Percentiles rank a stretch among this genome's conserved stretches.
These are phyloP conservation scores for Trichomonascaceae sp. DNA, from an alignment of 1,139 yeast species.

Conservation along the genomic window DNA sequence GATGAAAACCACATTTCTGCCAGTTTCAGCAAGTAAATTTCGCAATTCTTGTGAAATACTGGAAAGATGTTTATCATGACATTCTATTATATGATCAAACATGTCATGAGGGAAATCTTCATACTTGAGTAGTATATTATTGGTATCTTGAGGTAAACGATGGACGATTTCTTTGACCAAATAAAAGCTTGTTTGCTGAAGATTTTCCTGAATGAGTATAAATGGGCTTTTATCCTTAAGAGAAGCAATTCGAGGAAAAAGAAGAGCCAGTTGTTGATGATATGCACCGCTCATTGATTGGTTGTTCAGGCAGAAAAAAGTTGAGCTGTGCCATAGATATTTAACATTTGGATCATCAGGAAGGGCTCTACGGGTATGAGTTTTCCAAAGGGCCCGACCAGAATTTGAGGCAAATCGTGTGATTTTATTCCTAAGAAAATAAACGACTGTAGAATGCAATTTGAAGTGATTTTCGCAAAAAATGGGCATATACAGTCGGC, in stretches of 20 bases:
- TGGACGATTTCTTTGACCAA: conserved; percentile 54
- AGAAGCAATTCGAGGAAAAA: conserved; percentile 47
- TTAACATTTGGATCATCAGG: too few relatives aligned
- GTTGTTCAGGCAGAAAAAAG: too few relatives aligned
- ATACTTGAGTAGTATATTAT: conserved; percentile 50
- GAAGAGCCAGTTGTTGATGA: conserved; percentile 29
- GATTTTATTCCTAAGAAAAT: too few relatives aligned
- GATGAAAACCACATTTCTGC: conserved; percentile 39
- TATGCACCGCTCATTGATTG: conserved; percentile 17
- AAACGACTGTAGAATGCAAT: too few relatives aligned
- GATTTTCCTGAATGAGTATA: conserved; percentile 58
- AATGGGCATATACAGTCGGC: too few relatives aligned
- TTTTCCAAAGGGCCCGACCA: too few relatives aligned
- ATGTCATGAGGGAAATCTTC: conserved; percentile 54
- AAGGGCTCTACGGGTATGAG: too few relatives aligned
- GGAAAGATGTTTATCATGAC: conserved; percentile 32
- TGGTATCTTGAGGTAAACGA: conserved; percentile 28
- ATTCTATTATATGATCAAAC: conserved; percentile 47
- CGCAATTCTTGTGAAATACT: conserved; percentile 11
- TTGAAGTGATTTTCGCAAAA: too few relatives aligned
- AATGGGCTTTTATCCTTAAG: conserved; percentile 72
- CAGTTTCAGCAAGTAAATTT: conserved; percentile 1
- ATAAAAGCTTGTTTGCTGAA: conserved; percentile 58
- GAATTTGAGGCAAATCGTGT: too few relatives aligned
- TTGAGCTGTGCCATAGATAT: too few relatives aligned